Base-by-base conservation (phyloP, 1,284 basidiomycete genomes). In the Cutaneotrichosporon mucoides region DNA sequence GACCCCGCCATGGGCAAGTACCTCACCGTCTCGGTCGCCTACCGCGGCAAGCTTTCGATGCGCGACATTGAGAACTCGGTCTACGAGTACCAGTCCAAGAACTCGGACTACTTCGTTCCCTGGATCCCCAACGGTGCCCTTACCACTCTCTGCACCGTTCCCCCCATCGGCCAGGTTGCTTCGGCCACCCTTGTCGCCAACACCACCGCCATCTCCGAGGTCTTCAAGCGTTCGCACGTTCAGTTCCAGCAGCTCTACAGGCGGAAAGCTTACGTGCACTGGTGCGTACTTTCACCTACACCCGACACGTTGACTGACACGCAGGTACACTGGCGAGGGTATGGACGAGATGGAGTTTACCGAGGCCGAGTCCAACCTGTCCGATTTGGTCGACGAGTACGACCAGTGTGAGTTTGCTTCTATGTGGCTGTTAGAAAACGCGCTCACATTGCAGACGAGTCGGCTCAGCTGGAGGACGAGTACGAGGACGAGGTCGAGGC, bases 341-440 rank as follows among this genome's bases (percentile, higher is more conserved):
- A 92, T 92, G 92, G 90, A 92, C 74, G 77, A 85, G 52, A 88
- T 93, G 88, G 92, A 95, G 78, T 94, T 96, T 78, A 86, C 89
- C 1, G 92, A 95, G 60, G 75, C 75, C 51, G 73, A 78, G 53
- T 68, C 68, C 52, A 77, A 77, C 67, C 64, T 79, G 63, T 63
- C 69, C 24, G 77, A 77, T 62, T 62, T 77, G 57, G 70, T 70
- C 55, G 68, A 68, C 66, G 76, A 77, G 64, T 77, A 77, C 66
- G 69, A 74, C 54, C 69, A 71, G 60, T 73, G 67, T 69, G 56
- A 61, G 68, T 65, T 24, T 24, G 24, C 24, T 24, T 24, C 24
- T 24, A 24, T 24, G 24, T 2, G 24, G 24, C 24, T 24, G 52
- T 43, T 5, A 5, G 11, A 15, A 36, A 0, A 5, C 7, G 24